Evolutionary conservation across 192 early-diverging fungal species (phyloP).

Genomic region (Linnemannia hyalina): DNA sequence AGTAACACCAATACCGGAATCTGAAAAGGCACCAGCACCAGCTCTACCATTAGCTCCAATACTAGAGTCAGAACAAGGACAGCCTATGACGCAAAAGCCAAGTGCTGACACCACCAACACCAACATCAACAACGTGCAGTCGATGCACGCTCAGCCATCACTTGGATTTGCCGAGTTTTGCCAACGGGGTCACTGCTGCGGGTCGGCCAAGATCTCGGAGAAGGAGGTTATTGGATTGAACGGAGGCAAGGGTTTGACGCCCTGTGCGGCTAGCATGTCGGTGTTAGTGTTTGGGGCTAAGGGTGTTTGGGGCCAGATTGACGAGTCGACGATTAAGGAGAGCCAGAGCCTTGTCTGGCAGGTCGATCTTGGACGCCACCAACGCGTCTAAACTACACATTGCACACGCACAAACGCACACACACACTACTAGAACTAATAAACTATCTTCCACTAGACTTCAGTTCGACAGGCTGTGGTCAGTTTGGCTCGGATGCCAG

Average conservation of each 20-base stretch:
- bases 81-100: not conserved
- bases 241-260: constrained; percentile 23
- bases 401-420: not conserved
- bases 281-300: constrained; percentile 31
- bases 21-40: not conserved
- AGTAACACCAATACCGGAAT: not conserved
- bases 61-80: not conserved
- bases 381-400: not conserved
- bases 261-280: constrained; percentile 50
- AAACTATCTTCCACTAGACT: not conserved
- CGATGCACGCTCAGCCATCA: not conserved
- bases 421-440: not conserved
- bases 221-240: not conserved
- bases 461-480: too few relatives aligned
- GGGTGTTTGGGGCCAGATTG: constrained; percentile 36
- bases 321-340: constrained; percentile 6
- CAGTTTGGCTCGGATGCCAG: too few relatives aligned
- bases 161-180: constrained; percentile 45
- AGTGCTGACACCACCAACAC: not conserved
- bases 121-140: too few relatives aligned
- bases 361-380: constrained; percentile 36
- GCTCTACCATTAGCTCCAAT: not conserved
- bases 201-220: constrained; percentile 18
- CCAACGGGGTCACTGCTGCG: constrained; percentile 40
- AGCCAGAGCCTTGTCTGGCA: constrained; percentile 42